phyloP scores from a whole-genome alignment of 2,329 filamentous ascomycete species.

The Coniosporium tulheliwenetii region DNA sequence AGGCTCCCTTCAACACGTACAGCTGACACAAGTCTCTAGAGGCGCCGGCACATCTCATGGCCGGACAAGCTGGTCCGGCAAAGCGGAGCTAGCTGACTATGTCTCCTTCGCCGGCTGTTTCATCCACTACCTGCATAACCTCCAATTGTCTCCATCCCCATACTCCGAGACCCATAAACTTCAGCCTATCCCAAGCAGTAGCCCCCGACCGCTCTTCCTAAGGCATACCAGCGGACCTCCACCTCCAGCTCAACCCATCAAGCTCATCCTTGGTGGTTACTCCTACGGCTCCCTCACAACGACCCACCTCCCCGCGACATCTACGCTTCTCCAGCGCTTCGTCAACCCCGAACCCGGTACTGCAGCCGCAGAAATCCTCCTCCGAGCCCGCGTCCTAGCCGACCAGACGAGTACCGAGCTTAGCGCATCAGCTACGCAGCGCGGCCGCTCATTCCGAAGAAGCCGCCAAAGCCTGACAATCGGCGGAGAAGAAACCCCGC shows the following conservation, averaged over 20 bases:
- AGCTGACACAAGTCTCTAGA: conserved; percentile 29
- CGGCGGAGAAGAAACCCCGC: conserved; percentile 31
- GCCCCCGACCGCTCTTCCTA: neutral
- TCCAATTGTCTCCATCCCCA: conserved; percentile 17
- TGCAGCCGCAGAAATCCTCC: conserved; percentile 50
- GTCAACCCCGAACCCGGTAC: conserved; percentile 35
- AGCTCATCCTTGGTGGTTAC: conserved; percentile 58
- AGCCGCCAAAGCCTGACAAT: conserved; percentile 17
- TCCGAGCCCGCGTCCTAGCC: conserved; percentile 54
- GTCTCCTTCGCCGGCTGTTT: conserved; percentile 69
- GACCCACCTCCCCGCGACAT: conserved; percentile 48
- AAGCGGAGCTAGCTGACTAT: conserved; percentile 70
- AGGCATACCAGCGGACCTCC: neutral
- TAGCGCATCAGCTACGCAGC: conserved; percentile 13
- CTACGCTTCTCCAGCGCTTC: conserved; percentile 44
- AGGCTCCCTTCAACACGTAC: neutral
- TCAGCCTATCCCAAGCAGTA: neutral
- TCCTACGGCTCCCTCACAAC: conserved; percentile 83
- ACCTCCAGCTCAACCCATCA: conserved; percentile 1
- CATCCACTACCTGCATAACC: conserved; percentile 51
- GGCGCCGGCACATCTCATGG: conserved; percentile 63
- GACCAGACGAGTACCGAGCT: conserved; percentile 37
- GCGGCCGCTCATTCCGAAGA: conserved; percentile 13
- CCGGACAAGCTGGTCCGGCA: conserved; percentile 74
- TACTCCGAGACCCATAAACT: neutral